Base-by-base conservation (phyloP, 148 eudicot genomes). In the Rhododendron kiyosumense region DNA sequence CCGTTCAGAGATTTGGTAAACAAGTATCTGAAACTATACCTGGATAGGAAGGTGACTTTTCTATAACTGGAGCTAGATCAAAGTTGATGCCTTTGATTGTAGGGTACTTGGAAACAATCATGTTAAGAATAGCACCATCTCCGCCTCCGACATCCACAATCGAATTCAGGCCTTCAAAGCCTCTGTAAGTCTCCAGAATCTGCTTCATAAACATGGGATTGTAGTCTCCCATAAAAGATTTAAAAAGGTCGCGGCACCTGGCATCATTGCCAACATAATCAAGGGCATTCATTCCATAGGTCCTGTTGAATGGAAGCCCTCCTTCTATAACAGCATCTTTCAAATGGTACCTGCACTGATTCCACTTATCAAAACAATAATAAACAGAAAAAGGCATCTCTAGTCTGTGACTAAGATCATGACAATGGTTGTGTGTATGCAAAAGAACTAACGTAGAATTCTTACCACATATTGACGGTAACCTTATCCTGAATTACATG, bases 131-230 rank as follows among this genome's bases (percentile, higher is more conserved):
- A 18, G 57, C 17, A 20, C 81, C 81, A 20, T 73, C 59, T 36
- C 85, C 87, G 2, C 87, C 87, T 5, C 87, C 81, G 14, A 86
- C 87, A 86, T 86, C 84, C 79, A 86, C 81, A 26, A 81, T 38
- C 8, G 84, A 86, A 49, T 41, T 41, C 36, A 86, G 73, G 49
- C 74, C 87, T 86, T 81, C 7, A 54, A 86, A 86, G 51, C 81
- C 81, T 52, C 74, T 14, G 69, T 86, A 81, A 8, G 63, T 81
- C 81, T 81, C 84, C 81, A 86, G 30, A 54, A 81, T 81, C 84
- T 17, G 61, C 28, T 73, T 86, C 81, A 73, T 81, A 8, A 81
- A 73, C 54, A 52, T 24, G 81, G 84, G 20, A 26, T 86, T 86
- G 83, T 81, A 81, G 43, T 73, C 84, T 69, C 73, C 54, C 79